Evolutionary conservation across 148 eudicot species (phyloP).

Genomic region (Amaranthus hypochondriacus): DNA sequence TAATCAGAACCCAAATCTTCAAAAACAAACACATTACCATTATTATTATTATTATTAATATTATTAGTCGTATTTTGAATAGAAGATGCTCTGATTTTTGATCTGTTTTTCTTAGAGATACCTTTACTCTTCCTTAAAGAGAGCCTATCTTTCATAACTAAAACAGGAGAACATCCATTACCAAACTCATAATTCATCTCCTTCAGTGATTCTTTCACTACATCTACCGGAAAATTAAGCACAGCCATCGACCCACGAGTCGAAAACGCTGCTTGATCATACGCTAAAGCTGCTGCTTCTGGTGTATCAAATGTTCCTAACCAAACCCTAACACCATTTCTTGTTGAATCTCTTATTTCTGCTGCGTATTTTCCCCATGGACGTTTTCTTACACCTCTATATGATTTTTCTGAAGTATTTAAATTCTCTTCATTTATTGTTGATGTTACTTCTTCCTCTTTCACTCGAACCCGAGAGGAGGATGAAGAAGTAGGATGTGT

Average conservation of each 20-base stretch:
- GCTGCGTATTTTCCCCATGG: slow-evolving; percentile 88
- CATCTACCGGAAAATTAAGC: slow-evolving; percentile 61
- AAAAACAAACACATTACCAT: slow-evolving; percentile 50
- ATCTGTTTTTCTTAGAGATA: slow-evolving; percentile 18
- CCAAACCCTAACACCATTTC: slow-evolving; percentile 78
- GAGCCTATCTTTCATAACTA: slow-evolving; percentile 58
- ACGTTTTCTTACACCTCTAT: slow-evolving; percentile 57
- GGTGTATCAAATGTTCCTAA: slow-evolving; percentile 73
- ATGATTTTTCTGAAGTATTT: slow-evolving; percentile 20
- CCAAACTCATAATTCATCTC: slow-evolving; percentile 38
- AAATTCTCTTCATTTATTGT: background rate
- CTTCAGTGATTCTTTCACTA: slow-evolving; percentile 44
- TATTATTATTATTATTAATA: background rate
- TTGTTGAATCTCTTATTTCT: slow-evolving; percentile 69
- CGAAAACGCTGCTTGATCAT: slow-evolving; percentile 71
- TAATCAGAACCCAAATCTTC: slow-evolving; percentile 73
- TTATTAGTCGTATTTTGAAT: background rate
- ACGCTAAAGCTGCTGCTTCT: slow-evolving; percentile 66
- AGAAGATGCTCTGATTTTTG: slow-evolving; percentile 9
- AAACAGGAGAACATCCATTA: slow-evolving; percentile 53
- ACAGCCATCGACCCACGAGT: slow-evolving; percentile 50
- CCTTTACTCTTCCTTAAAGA: slow-evolving; percentile 38
- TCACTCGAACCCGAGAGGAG: slow-evolving; percentile 9
- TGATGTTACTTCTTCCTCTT: slow-evolving; percentile 46
- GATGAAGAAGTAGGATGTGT: background rate